These are phyloP conservation scores for Naumovozyma castellii DNA, from an alignment of 805 yeast genomes.

Conservation along the genomic window DNA sequence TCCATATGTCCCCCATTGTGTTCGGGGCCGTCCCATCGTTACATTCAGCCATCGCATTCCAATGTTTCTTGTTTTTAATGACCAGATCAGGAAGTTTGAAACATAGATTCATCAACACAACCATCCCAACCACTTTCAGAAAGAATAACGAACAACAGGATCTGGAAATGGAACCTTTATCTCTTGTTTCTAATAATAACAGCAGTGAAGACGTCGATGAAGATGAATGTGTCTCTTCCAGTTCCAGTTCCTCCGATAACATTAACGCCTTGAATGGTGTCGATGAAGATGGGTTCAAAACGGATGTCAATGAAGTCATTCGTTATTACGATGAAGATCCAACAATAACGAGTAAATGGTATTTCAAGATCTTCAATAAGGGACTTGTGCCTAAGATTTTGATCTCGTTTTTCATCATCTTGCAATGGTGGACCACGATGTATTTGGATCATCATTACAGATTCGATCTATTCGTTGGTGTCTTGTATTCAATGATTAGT, in stretches of 20 bases:
- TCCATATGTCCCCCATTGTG: conserved; percentile 59
- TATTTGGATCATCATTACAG: conserved; percentile 68
- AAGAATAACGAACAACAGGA: background rate
- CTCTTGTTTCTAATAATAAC: background rate
- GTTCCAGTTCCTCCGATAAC: conserved; percentile 2
- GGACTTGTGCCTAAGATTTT: conserved; percentile 26
- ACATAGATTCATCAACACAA: conserved; percentile 10
- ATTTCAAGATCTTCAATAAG: conserved; percentile 17
- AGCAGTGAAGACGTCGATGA: background rate
- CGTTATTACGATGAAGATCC: conserved; percentile 12
- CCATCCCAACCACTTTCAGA: background rate
- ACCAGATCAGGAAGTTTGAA: conserved; percentile 26
- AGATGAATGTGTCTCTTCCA: conserved; percentile 1
- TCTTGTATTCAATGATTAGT: conserved; percentile 39
- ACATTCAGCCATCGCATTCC: conserved; percentile 59
- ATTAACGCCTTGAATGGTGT: background rate
- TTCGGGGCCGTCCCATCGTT: conserved; percentile 59
- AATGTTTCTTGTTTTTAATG: conserved; percentile 36
- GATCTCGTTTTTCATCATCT: conserved; percentile 36
- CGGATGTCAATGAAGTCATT: conserved; percentile 1
- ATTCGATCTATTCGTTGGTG: conserved; percentile 48
- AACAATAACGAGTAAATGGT: conserved; percentile 12
- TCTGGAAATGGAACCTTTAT: conserved; percentile 2
- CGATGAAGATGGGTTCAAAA: background rate
- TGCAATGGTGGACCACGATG: conserved; percentile 72